Evolutionary conservation across 2,329 filamentous ascomycete species (phyloP), one percentile per base, ranked within the genome.

Genomic region (Dactylellina sp.): DNA sequence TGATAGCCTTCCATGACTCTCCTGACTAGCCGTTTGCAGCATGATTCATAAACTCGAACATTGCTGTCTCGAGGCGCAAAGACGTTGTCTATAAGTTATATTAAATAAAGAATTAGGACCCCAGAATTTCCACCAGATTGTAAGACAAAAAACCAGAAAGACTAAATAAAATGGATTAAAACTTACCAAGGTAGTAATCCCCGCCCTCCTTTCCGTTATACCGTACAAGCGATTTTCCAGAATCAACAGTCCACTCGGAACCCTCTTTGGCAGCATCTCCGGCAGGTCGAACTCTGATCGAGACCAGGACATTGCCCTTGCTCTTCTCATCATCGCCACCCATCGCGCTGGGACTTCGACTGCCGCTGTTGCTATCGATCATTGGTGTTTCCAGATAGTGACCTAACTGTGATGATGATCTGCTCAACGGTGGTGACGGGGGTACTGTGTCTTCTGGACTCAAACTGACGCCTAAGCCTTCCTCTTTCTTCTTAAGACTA

Each of bases 1-100:
- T 98, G 94, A 81, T 98, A 99, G 44, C 95, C 95, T 83, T 99
- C 95, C 95, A 99, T 99, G 55, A 99, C 95, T 79, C 95, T 87
- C 77, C 95, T 90, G 50, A 99, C 95, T 57, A 99, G 85, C 75
- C 95, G 90, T 82, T 98, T 98, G 46, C 95, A 95, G 49, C 88
- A 91, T 76, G 94, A 89, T 82, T 99, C 95, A 81, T 99, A 99
- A 7, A 99, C 95, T 80, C 90, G 90, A 60, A 92, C 89, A 80
- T 99, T 99, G 80, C 97, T 91, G 80, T 99, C 94, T 80, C 96
- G 89, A 16, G 93, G 91, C 56, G 92, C 89, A 82, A 99, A 99
- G 75, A 98, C 95, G 82, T 98, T 98, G 84, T 99, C 95, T 96
- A 78, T 42, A 63, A 37, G 28, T 12, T 28, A 63, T 70, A 55